Evolutionary conservation across 306 rosid genomes (phyloP), one percentile per base, ranked within the genome.

Genomic region (Dalbergia cultrata): DNA sequence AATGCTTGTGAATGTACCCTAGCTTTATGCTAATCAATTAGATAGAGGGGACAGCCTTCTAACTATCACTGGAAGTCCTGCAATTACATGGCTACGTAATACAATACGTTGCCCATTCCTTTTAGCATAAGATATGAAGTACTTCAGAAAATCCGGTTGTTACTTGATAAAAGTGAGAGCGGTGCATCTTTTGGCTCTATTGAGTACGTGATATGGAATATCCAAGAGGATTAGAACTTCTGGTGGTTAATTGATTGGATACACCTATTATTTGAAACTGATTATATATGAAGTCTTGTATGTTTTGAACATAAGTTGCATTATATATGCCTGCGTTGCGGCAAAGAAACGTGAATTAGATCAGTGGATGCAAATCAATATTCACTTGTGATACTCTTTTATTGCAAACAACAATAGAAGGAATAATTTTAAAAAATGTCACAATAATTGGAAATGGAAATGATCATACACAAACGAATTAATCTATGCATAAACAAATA

Each of bases 401-500:
- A 17, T 54, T 54, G 22, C 26, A 54, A 54, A 54, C 60, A 7
- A 47, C 60, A 18, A 9, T n/a, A 17, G 60, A 7, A 17, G 26
- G 17, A 12, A 50, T 6, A 54, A 54, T 54, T 5, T 26, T n/a
- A 17, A 54, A 54, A 54, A 54, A 54, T 54, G 21, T 0, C 60
- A 54, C 60, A 54, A 54, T 54, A n/a, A 17, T 6, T n/a, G 60
- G 26, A n/a, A 17, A 54, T 54, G 21, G 17, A 54, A 17, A 54
- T 54, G 21, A 54, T n/a, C 60, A 54, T 54, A 54, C 60, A 54
- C 50, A 44, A 44, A 2, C 19, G n/a, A 16, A n/a, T 54, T 54
- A 54, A 54, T n/a, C 21, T 54, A 54, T 54, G 60, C 60, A 54
- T 54, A n/a, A 54, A 54, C 22, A 54, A 54, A 54, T 54, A 17